These are phyloP conservation scores for Annulohypoxylon stygium DNA, from an alignment of 495 filamentous ascomycete species.

Conservation along the genomic window DNA sequence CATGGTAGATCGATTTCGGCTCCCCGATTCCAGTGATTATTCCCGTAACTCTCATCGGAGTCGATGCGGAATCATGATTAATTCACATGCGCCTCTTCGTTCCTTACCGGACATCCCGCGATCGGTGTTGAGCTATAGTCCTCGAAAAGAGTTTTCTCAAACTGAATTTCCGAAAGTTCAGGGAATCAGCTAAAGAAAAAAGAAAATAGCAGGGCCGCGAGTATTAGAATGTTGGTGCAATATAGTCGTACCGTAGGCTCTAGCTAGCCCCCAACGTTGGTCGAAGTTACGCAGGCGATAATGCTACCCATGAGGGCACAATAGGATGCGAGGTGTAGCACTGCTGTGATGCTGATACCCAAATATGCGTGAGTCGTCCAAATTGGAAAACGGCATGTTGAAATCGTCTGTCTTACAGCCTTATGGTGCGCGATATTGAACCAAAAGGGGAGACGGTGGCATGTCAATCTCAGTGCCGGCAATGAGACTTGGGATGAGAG, in stretches of 20 bases:
- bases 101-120: neutral
- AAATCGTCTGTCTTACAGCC: neutral
- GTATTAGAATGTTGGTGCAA: neutral
- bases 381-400: neutral
- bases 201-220: neutral
- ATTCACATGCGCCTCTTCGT: too few relatives aligned
- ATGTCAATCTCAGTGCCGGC: neutral
- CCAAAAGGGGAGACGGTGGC: neutral
- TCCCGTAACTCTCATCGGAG: neutral
- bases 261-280: constrained; percentile 6
- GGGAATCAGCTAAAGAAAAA: neutral
- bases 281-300: neutral
- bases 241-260: neutral
- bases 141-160: neutral
- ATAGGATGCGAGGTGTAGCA: neutral
- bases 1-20: neutral
- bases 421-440: neutral
- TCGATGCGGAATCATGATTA: neutral
- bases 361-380: constrained; percentile 3
- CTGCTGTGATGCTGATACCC: constrained; percentile 14
- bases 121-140: neutral
- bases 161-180: too few relatives aligned
- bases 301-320: constrained; percentile 1
- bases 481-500: neutral
- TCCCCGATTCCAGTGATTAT: neutral